Evolutionary conservation across 306 rosid species (phyloP).

Genomic region (Ochetophila trinervis): DNA sequence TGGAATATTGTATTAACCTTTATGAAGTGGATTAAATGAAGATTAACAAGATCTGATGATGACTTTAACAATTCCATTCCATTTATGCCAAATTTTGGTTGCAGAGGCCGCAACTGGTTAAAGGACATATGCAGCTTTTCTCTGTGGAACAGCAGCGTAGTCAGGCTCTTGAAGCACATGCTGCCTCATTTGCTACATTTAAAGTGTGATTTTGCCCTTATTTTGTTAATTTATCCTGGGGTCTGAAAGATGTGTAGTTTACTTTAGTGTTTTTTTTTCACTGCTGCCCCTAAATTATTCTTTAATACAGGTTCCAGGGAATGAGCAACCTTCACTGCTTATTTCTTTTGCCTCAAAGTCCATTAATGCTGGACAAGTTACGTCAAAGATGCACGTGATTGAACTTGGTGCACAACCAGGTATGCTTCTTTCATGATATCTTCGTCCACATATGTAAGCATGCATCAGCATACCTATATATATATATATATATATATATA

Average conservation of each 20-base stretch:
- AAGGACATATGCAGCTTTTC: conserved; percentile 85
- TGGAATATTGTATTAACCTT: not conserved
- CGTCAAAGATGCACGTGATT: conserved; percentile 76
- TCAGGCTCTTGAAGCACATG: conserved; percentile 92
- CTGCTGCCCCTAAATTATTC: conserved; percentile 17
- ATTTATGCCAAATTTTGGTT: conserved; percentile 19
- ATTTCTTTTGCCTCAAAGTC: conserved; percentile 72
- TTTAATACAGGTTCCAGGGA: conserved; percentile 59
- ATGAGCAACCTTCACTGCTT: conserved; percentile 65
- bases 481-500: not conserved
- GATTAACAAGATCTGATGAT: not conserved
- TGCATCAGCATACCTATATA: too few relatives aligned
- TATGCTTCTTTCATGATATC: conserved; percentile 16
- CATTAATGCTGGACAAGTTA: conserved; percentile 68
- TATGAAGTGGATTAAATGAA: not conserved
- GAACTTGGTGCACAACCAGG: conserved; percentile 94
- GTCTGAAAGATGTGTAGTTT: conserved; percentile 17
- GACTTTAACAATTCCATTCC: not conserved
- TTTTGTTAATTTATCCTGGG: conserved; percentile 13
- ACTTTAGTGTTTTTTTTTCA: conserved; percentile 12
- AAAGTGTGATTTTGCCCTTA: conserved; percentile 38
- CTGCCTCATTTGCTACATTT: conserved; percentile 69
- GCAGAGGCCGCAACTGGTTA: conserved; percentile 78
- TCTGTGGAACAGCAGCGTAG: conserved; percentile 82
- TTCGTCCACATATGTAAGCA: not conserved